Base-by-base conservation (phyloP, 768 basidiomycete genomes). In the Cubamyces sp. region DNA sequence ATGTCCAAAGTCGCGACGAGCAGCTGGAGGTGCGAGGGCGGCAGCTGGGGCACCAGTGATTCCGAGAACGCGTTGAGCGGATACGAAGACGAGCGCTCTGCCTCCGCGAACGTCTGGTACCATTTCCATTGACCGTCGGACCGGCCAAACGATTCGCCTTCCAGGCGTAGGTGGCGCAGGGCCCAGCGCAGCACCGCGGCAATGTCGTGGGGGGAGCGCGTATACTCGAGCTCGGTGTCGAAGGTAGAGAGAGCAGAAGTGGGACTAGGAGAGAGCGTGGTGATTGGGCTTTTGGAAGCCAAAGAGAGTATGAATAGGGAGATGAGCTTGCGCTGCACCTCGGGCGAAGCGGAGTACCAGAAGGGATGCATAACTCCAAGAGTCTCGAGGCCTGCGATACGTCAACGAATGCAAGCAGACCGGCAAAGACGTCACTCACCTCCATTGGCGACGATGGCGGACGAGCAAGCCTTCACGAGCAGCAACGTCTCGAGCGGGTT, bases 321-420 rank as follows among this genome's bases (percentile, higher is more conserved):
- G 58, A 92, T 84, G 34, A 93, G 84, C 64, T 73, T 79, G 66
- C 77, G 85, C 72, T 93, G 91, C n/a, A 82, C 74, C 11, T 84
- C 82, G 8, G 84, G 84, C 6, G 88, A 91, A 9, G 91, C 81
- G 42, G 90, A 87, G 71, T 88, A 80, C 91, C 89, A 93, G 71
- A 92, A 88, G 5, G 92, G 90, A 68, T 89, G 88, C 89, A 93
- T 93, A 48, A 93, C 80, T 19, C 91, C 92, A 48, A 90, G 85
- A 3, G 87, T 86, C 71, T 92, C 90, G 53, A 92, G 78, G n/a
- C 91, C 91, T 92, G 62, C 14, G 63, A 58, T 43, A 63, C 66
- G 42, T 54, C 26, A 46, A 53, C 47, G 63, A 54, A 19, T 45
- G 40, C 45, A 39, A 55, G 28, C 37, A 11, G 34, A 34, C 63